These are phyloP conservation scores for Fusarium sp. DNA, from an alignment of 2,329 filamentous ascomycete species.

Conservation along the genomic window DNA sequence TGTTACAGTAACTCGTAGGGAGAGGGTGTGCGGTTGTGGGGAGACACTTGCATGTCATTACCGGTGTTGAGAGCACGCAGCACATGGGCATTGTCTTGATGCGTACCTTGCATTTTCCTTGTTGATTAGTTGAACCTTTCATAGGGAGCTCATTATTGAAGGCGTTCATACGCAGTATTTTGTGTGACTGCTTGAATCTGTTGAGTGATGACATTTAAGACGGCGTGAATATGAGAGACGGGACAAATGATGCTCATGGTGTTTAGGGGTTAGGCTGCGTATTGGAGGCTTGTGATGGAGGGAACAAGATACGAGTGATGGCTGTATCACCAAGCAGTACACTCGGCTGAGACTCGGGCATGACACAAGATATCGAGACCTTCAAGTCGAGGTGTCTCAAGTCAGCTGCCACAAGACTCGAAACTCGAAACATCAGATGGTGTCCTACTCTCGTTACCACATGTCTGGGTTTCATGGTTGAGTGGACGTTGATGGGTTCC, in stretches of 20 bases:
- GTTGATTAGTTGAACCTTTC: constrained; percentile 28
- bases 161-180: constrained; percentile 1
- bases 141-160: constrained; percentile 25
- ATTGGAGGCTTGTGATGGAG: background rate
- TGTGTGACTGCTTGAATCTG: background rate
- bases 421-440: background rate
- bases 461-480: background rate
- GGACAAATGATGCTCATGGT: background rate
- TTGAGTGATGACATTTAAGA: background rate
- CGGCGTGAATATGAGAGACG: too few relatives aligned
- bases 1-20: constrained; percentile 1
- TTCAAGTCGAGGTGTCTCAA: background rate
- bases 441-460: background rate
- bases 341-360: background rate
- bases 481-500: background rate
- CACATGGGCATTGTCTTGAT: constrained; percentile 32
- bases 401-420: background rate
- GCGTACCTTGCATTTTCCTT: constrained; percentile 30
- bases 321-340: background rate
- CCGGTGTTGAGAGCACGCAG: constrained; percentile 31
- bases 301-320: background rate
- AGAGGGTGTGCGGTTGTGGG: constrained; percentile 8
- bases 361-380: background rate
- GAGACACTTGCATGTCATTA: constrained; percentile 38
- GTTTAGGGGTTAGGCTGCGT: background rate